These are phyloP conservation scores for Serendipita sp. DNA, from an alignment of 768 basidiomycete species.

Conservation along the genomic window DNA sequence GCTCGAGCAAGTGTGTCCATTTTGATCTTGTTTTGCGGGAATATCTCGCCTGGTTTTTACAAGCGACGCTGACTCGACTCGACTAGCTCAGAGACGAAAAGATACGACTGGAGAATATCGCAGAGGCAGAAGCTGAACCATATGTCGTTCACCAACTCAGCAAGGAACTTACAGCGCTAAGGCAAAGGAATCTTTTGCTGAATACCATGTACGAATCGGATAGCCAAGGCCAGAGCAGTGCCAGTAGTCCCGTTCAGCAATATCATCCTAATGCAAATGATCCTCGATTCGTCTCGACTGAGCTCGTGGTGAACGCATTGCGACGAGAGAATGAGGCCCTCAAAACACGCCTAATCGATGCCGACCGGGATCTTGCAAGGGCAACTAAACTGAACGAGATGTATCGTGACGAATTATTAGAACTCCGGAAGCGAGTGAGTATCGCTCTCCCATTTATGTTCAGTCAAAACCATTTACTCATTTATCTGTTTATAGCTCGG, in stretches of 20 bases:
- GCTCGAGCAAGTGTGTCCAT: conserved; percentile 50
- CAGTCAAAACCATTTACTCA: conserved; percentile 3
- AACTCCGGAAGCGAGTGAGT: conserved; percentile 59
- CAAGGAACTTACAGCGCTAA: conserved; percentile 49
- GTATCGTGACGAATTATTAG: conserved; percentile 71
- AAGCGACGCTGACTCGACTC: not conserved
- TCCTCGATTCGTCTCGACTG: conserved; percentile 26
- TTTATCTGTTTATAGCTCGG: conserved; percentile 34
- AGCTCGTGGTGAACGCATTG: conserved; percentile 60
- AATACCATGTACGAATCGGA: conserved; percentile 16
- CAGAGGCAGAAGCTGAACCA: conserved; percentile 75
- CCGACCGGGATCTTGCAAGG: conserved; percentile 62
- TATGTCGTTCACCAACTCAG: conserved; percentile 58
- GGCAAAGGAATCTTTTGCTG: conserved; percentile 35
- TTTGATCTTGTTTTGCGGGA: not conserved
- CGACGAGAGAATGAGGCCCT: conserved; percentile 65
- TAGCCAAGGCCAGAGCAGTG: conserved; percentile 20
- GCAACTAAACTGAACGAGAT: conserved; percentile 63
- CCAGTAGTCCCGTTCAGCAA: not conserved
- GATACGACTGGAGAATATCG: conserved; percentile 60
- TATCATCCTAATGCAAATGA: conserved; percentile 13
- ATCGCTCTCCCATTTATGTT: not conserved
- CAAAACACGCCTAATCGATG: conserved; percentile 47
- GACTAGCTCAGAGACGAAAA: conserved; percentile 67
- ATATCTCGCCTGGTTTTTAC: not conserved